Base-by-base conservation (phyloP, 2,329 filamentous ascomycete genomes). In the Colletotrichum agaves region DNA sequence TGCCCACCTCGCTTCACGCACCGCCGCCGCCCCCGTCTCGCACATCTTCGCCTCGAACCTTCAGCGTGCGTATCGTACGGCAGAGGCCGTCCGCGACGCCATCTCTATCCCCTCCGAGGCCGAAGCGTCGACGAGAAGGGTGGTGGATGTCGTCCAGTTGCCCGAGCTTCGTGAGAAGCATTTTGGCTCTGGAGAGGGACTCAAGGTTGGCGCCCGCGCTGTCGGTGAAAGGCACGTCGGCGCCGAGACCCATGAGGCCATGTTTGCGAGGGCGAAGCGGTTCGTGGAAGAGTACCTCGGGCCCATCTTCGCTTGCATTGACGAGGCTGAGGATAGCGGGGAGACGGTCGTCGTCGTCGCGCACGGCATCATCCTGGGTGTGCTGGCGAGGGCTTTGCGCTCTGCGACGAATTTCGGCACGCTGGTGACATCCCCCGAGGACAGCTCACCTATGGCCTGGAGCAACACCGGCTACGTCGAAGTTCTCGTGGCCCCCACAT, bases 31-130 rank as follows among this genome's bases (percentile, higher is more conserved):
- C 73, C 74, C 17, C 70, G 72, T 93, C 71, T 85, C 82, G n/a
- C 85, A 90, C 69, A 81, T 97, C 68, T 96, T 93, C 77, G 87
- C 93, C 2, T 97, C 94, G 6, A 88, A 94, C 72, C 85, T 97
- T 5, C 87, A 90, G 71, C 88, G 94, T 63, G 93, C 94, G 0
- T 84, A 81, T 52, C 87, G 86, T 72, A 97, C 93, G 1, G 93
- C 92, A 0, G 83, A 87, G 72, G 87, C 89, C 17, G 82, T 96
- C 57, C 82, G 85, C 43, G 80, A 86, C 37, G 87, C 87, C 23
- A 89, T 90, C 75, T 31, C 46, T 10, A 5, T 13, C 13, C 21
- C n/a, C 10, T 23, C 52, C 17, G 12, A 33, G 19, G 41, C 46
- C 55, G 72, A 27, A 39, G 43, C 11, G 15, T 21, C 15, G 6